Evolutionary conservation across 768 basidiomycete species (phyloP), one percentile per base, ranked within the genome.

Genomic region (Amanita phalloides): DNA sequence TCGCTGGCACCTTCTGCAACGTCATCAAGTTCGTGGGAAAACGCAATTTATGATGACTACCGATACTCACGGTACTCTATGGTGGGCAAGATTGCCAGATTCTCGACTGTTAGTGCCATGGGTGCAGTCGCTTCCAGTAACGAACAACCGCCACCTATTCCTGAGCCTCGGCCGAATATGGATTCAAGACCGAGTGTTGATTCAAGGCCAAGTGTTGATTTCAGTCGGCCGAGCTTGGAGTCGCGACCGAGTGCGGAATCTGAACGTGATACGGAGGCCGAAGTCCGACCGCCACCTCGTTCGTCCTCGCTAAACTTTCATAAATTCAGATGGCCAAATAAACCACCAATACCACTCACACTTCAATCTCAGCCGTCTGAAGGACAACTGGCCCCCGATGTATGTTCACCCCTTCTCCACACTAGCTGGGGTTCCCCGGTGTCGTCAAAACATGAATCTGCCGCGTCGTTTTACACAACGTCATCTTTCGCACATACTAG

Each of bases 1-100:
- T 67, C 69, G 2, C 53, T 64, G 23, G 64, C 64, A 10, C 63
- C 62, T n/a, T 62, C 63, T 28, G 52, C 60, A 7, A 53, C 57
- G 0, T 59, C 61, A 11, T 61, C 58, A 0, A 56, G 60, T 4
- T 68, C 67, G 1, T 86, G 84, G 78, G 86, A 87, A 49, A 79
- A 78, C 21, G 79, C 76, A 7, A 87, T 90, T 47, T 90, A 90
- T 55, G 87, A 90, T 62, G 78, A 86, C 54, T 90, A 90, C 61
- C 74, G 83, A 21, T 87, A 87, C 56, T 85, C 84, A 17, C 69
- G 81, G 4, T 73, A 72, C 48, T 85, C 82, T 0, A 68, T 78
- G 51, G 70, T 61, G 21, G 70, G 71, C 36, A 70, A 67, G 57
- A 58, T 62, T 21, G 72, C 69, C 0, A 60, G 67, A 36, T 48